These are phyloP conservation scores for Fennellomyces sp. DNA, from an alignment of 371 early-diverging fungal genomes.

Conservation along the genomic window DNA sequence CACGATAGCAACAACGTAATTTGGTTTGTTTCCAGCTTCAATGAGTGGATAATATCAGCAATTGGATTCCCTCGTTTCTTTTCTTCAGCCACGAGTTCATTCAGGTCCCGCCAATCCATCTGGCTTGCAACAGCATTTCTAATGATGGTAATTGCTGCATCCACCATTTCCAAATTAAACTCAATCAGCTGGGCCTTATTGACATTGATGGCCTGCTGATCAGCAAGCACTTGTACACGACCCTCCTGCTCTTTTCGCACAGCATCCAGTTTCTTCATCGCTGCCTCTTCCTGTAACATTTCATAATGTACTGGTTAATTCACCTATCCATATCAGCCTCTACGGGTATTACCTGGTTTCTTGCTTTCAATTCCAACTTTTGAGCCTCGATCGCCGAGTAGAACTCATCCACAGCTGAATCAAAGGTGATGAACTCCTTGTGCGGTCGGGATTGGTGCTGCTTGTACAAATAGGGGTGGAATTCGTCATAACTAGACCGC, in stretches of 20 bases:
- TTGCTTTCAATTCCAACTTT: constrained; percentile 69
- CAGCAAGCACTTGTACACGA: constrained; percentile 75
- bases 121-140: constrained; percentile 88
- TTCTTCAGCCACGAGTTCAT: constrained; percentile 85
- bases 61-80: constrained; percentile 78
- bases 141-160: constrained; percentile 84
- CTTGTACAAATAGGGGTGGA: constrained; percentile 82
- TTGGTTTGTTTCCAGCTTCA: constrained; percentile 78
- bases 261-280: constrained; percentile 81
- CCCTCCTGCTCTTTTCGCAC: constrained; percentile 80
- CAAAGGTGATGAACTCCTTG: constrained; percentile 76
- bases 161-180: constrained; percentile 79
- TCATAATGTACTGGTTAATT: not conserved
- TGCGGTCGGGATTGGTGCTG: constrained; percentile 60
- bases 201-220: constrained; percentile 65
- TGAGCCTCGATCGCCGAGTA: constrained; percentile 93
- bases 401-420: constrained; percentile 89
- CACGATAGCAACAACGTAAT: constrained; percentile 64
- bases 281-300: constrained; percentile 66
- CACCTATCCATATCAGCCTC: not conserved
- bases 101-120: constrained; percentile 96
- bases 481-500: constrained; percentile 76
- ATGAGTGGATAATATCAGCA: constrained; percentile 70
- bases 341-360: constrained; percentile 46
- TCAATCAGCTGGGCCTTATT: constrained; percentile 86